These are phyloP conservation scores for Suillus decipiens DNA, from an alignment of 768 basidiomycete genomes.

Conservation along the genomic window DNA sequence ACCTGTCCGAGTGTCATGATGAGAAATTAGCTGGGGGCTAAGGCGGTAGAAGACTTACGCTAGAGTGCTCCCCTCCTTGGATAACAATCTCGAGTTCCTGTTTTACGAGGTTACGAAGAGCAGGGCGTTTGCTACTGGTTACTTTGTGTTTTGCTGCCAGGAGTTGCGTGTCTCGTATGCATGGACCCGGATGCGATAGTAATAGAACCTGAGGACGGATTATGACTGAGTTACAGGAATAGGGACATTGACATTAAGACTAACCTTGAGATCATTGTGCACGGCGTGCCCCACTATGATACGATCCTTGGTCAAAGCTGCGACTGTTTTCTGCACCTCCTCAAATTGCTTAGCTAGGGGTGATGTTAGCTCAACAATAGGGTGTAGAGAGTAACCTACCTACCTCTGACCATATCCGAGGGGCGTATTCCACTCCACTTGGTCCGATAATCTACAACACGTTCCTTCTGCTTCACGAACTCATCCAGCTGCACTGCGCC, in stretches of 20 bases:
- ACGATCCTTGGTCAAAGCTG: slow-evolving; percentile 72
- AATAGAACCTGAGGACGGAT: slow-evolving; percentile 53
- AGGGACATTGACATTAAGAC: neutral
- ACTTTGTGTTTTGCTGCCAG: slow-evolving; percentile 61
- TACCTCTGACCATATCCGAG: slow-evolving; percentile 71
- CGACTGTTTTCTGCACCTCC: slow-evolving; percentile 77
- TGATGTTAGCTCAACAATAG: neutral
- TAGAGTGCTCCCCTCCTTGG: slow-evolving; percentile 88
- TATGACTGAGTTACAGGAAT: neutral
- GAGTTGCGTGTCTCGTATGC: slow-evolving; percentile 70
- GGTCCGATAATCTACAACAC: slow-evolving; percentile 92
- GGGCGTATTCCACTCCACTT: slow-evolving; percentile 83
- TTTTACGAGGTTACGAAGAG: slow-evolving; percentile 76
- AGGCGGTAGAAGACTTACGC: slow-evolving; percentile 52
- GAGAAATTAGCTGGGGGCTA: slow-evolving; percentile 1
- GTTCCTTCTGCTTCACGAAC: slow-evolving; percentile 84
- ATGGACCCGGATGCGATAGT: slow-evolving; percentile 66
- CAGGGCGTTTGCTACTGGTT: slow-evolving; percentile 63
- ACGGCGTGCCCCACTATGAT: slow-evolving; percentile 91
- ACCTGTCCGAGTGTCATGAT: slow-evolving; percentile 50
- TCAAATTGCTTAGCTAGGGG: slow-evolving; percentile 70
- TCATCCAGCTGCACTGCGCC: slow-evolving; percentile 80
- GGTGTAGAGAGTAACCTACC: slow-evolving; percentile 16
- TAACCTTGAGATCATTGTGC: slow-evolving; percentile 82
- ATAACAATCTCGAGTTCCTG: slow-evolving; percentile 80